Conservation (phyloP, 495 filamentous ascomycete genomes). For the Neurospora terricola region DNA sequence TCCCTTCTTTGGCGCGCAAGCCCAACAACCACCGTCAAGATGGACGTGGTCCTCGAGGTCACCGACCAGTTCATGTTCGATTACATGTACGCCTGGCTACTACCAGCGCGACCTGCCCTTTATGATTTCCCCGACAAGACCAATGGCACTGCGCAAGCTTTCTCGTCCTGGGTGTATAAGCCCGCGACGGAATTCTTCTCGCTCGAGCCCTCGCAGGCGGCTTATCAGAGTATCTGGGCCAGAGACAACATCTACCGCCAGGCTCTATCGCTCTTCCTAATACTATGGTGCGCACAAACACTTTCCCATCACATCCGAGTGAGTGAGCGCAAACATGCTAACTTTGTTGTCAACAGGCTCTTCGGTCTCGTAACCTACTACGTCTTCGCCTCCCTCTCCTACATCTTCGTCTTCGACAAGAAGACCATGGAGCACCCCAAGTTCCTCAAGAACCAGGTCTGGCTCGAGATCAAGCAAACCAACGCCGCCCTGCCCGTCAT, state of each 20-base stretch:
- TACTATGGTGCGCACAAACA: conserved; percentile 63
- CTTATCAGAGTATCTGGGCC: conserved; percentile 71
- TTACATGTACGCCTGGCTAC: conserved; percentile 59
- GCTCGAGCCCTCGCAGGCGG: conserved; percentile 62
- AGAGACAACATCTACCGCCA: conserved; percentile 78
- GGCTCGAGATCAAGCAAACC: conserved; percentile 76
- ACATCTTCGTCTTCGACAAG: conserved; percentile 91
- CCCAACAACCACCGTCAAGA: conserved; percentile 28
- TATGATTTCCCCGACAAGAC: conserved; percentile 31
- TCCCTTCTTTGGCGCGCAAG: not conserved
- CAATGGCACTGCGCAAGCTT: conserved; percentile 29
- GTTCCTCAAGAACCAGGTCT: conserved; percentile 89
- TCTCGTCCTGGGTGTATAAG: conserved; percentile 49
- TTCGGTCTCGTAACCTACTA: conserved; percentile 83
- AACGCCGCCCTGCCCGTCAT: conserved; percentile 68
- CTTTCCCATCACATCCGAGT: not conserved
- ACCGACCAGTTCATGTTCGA: conserved; percentile 80
- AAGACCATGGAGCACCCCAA: conserved; percentile 81
- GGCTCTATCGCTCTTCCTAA: conserved; percentile 61
- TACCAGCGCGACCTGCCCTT: conserved; percentile 51
- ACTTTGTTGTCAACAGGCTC: conserved; percentile 46
- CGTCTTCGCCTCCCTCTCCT: conserved; percentile 71
- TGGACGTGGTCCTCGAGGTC: conserved; percentile 88
- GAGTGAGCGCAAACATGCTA: not conserved
- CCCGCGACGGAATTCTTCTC: conserved; percentile 63